Base-by-base conservation (phyloP, 805 yeast genomes). In the Lipomyces yamadae region DNA sequence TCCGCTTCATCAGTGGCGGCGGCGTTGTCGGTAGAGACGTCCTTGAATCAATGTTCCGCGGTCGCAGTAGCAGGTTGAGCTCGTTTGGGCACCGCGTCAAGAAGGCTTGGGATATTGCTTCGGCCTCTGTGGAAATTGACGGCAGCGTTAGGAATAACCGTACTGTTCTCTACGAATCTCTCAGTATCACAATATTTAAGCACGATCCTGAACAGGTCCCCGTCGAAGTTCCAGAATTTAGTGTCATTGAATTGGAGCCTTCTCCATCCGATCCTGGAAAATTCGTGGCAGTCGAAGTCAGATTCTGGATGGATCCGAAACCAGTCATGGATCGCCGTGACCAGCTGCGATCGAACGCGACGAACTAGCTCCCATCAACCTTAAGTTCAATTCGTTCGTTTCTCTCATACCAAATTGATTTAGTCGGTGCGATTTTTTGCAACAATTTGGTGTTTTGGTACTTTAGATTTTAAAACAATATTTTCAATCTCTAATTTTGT, bases 371-470 rank as follows among this genome's bases (percentile, higher is more conserved):
- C 1, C 24, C 24, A 24, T 1, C 24, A 24, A 24, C 1, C 24
- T 24, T 24, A 24, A 24, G 24, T 24, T 24, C 24, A 24, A 24
- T 24, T 24, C 24, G 24, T 24, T 24, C 24, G 24, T 24, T 24
- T 24, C 24, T 24, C 24, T 24, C 24, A 24, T 24, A 24, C 24
- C 24, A 24, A 24, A 24, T 24, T 24, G 24, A 24, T 24, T 24
- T 24, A 24, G 24, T 24, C 24, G 24, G 24, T 24, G 24, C 24
- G 62, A 37, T 32, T 59, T 48, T 39, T 48, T 30, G 48, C 56
- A 18, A 34, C 59, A 32, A 15, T 59, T 24, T 34, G 54, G 62
- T 37, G 58, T n/a, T 59, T 29, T 32, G 62, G 58, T 42, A 18
- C 52, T n/a, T 58, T 29, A 34, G 55, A 37, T 58, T 56, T 34